phyloP scores from a whole-genome alignment of 78 protist genomes.

The Salpingoeca rosetta region DNA sequence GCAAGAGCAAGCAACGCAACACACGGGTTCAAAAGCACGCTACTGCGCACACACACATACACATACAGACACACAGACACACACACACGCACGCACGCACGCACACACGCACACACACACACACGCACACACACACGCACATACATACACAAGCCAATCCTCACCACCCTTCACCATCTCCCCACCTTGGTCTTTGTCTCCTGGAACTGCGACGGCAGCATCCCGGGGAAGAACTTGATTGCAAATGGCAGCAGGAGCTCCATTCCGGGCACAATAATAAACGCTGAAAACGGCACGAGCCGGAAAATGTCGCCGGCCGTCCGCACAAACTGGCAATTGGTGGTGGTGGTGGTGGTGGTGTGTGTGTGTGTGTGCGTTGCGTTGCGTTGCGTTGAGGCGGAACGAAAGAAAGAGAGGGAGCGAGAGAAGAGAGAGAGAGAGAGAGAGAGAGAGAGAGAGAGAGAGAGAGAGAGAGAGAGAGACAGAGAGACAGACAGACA shows the following conservation, averaged over 20 bases:
- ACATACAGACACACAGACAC: too few species aligned
- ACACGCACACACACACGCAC: too few species aligned
- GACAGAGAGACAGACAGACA: background rate
- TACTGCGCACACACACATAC: too few species aligned
- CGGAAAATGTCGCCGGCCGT: conserved; percentile 46
- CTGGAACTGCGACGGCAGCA: conserved; percentile 53
- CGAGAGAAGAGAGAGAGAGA: background rate
- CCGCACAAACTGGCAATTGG: conserved; percentile 35
- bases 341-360: too few species aligned
- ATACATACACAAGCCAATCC: too few species aligned
- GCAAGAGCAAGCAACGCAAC: too few species aligned
- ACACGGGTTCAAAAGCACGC: too few species aligned
- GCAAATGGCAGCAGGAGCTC: conserved; percentile 54
- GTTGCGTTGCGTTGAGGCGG: background rate
- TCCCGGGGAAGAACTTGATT: conserved; percentile 46
- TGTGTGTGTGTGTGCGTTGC: too few species aligned
- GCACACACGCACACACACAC: too few species aligned
- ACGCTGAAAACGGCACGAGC: conserved; percentile 48
- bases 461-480: background rate
- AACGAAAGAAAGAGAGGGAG: background rate
- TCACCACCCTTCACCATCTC: too few species aligned
- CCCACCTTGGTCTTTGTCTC: background rate
- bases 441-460: background rate
- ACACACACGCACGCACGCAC: too few species aligned
- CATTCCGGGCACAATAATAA: conserved; percentile 45